Evolutionary conservation across 2,329 filamentous ascomycete species (phyloP), one percentile per base, ranked within the genome.

Genomic region (Zymoseptoria ardabiliae): DNA sequence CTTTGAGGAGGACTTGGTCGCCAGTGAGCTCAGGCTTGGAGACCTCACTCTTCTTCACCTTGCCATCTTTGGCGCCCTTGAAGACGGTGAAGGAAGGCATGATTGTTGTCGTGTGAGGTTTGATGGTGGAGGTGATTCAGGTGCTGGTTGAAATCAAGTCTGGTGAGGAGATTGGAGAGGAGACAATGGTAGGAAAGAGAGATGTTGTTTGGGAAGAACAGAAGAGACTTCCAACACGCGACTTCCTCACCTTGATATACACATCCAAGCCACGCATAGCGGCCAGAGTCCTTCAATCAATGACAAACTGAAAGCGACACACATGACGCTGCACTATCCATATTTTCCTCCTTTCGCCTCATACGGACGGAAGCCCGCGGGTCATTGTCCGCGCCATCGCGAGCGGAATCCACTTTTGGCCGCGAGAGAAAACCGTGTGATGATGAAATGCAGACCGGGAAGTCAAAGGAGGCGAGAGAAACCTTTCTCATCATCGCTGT

Each of bases 1-100:
- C 77, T 58, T 79, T 80, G 68, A 89, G 70, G 25, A 85, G 78
- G 55, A 88, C 85, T 60, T 87, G 76, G 71, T 85, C 79, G 55
- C 75, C 73, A 1, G 67, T 68, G 50, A 83, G 71, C 17, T 80
- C 75, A 28, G 74, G 73, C 60, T 76, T 79, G 52, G 66, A 77
- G 50, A 79, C 82, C 54, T 75, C 76, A 51, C 74, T 70, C 70
- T 84, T 73, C 59, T 78, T 71, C 66, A 86, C 82, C 59, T 77
- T 76, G 66, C 85, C 84, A 58, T 80, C 79, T 64, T 82, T 77
- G 64, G 78, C 78, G 65, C 85, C 85, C 69, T 85, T 86, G 80
- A 78, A 87, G 58, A 87, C 82, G 48, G 82, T 87, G 76, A 85
- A 86, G 56, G 70, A 69, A 64, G 69, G 66, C 71, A 73, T 73